Conservation (phyloP, 2,329 filamentous ascomycete species). For the Coniosporium tulheliwenetii region DNA sequence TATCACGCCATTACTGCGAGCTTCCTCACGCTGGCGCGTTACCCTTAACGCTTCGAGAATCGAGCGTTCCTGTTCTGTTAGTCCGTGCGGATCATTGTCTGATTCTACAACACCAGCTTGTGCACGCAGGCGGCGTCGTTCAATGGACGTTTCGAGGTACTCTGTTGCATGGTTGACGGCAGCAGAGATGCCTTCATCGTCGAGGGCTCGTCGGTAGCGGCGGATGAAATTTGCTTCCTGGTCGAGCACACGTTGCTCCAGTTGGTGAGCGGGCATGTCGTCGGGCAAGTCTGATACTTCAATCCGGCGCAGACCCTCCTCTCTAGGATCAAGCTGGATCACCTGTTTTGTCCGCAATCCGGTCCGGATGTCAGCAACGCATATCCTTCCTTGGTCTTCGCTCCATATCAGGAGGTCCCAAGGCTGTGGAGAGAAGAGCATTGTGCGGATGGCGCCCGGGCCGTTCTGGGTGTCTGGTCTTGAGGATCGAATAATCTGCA, state of each 20-base stretch:
- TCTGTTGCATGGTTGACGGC: constrained; percentile 24
- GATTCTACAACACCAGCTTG: constrained; percentile 21
- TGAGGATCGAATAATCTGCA: constrained; percentile 66
- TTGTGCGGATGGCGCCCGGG: constrained; percentile 69
- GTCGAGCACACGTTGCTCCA: constrained; percentile 30
- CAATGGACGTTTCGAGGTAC: constrained; percentile 25
- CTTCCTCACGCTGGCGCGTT: constrained; percentile 25
- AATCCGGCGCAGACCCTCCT: constrained; percentile 39
- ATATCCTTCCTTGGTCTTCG: constrained; percentile 66
- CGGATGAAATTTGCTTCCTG: constrained; percentile 28
- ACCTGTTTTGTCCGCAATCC: constrained; percentile 54
- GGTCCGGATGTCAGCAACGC: constrained; percentile 55
- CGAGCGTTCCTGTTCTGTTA: constrained; percentile 28
- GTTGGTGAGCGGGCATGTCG: constrained; percentile 1
- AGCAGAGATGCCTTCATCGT: constrained; percentile 19
- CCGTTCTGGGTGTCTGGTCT: constrained; percentile 45
- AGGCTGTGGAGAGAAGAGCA: constrained; percentile 81
- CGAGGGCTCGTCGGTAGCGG: constrained; percentile 23
- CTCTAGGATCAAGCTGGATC: constrained; percentile 44
- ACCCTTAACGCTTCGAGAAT: constrained; percentile 29
- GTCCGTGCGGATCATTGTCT: constrained; percentile 28
- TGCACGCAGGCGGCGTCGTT: constrained; percentile 12
- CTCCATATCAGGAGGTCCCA: constrained; percentile 90
- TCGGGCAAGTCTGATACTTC: constrained; percentile 19
- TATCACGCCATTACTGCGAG: constrained; percentile 16